Conservation (phyloP, 2,329 filamentous ascomycete genomes). For the Venturia asperata region DNA sequence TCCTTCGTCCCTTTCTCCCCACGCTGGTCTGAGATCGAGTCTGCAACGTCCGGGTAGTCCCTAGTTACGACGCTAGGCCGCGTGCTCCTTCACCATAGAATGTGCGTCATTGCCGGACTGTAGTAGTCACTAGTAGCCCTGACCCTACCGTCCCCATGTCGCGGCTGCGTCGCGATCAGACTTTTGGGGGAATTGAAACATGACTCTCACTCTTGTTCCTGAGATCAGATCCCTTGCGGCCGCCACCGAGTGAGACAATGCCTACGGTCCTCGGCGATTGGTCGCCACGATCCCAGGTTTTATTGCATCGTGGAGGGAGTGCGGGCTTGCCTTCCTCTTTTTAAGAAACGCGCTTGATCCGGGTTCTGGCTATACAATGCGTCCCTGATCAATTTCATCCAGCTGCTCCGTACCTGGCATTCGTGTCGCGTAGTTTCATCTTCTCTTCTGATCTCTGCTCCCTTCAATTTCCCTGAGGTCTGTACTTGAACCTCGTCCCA, state of each 20-base stretch:
- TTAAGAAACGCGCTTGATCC: constrained; percentile 7
- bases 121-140: not conserved
- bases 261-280: constrained; percentile 1
- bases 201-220: not conserved
- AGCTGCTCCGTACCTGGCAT: not conserved
- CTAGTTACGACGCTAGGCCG: not conserved
- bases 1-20: not conserved
- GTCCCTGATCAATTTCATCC: not conserved
- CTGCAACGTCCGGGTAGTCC: not conserved
- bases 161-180: not conserved
- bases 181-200: not conserved
- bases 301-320: not conserved
- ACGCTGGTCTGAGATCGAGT: not conserved
- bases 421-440: not conserved
- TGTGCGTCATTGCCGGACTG: not conserved
- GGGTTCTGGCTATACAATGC: not conserved
- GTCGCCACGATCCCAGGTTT: not conserved
- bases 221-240: not conserved
- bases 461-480: not conserved
- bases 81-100: not conserved
- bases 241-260: not conserved
- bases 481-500: not conserved
- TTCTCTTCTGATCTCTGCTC: not conserved
- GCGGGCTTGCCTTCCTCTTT: not conserved
- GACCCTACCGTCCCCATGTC: not conserved